Conservation (phyloP, 2,329 filamentous ascomycete species). For the Venturia carpophila region DNA sequence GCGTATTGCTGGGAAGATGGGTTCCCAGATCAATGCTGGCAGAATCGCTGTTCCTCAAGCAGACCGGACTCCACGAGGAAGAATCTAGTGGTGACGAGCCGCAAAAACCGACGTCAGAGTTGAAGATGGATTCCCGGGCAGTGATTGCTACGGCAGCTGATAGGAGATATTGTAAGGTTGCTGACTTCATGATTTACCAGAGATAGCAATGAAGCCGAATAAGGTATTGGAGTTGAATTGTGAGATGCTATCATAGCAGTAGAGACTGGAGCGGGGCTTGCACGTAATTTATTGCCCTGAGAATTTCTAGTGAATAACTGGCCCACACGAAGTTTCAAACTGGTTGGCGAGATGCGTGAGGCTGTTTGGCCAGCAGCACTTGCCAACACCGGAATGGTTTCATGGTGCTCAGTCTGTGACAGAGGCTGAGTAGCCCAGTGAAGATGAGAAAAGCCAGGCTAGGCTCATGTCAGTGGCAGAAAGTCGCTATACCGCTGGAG, state of each 20-base stretch:
- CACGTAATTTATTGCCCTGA: not conserved
- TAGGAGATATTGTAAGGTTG: not conserved
- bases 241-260: not conserved
- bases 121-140: not conserved
- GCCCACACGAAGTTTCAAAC: not conserved
- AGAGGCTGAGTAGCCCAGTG: not conserved
- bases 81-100: not conserved
- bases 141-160: not conserved
- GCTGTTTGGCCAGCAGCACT: not conserved
- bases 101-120: not conserved
- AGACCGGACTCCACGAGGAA: not conserved
- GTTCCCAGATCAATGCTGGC: not conserved
- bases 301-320: not conserved
- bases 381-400: not conserved
- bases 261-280: not conserved
- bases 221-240: not conserved
- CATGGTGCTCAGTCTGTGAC: not conserved
- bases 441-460: not conserved
- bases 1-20: not conserved
- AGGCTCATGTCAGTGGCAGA: not conserved
- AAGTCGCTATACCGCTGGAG: not conserved
- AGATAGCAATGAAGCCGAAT: not conserved
- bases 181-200: conserved; percentile 4
- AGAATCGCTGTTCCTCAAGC: not conserved
- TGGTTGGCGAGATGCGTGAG: not conserved